A percentile compares a stretch with the other conserved stretches of the same genome.
Evolutionary conservation across 1,284 basidiomycete genomes (phyloP).

Genomic region (Peniophora sp.): DNA sequence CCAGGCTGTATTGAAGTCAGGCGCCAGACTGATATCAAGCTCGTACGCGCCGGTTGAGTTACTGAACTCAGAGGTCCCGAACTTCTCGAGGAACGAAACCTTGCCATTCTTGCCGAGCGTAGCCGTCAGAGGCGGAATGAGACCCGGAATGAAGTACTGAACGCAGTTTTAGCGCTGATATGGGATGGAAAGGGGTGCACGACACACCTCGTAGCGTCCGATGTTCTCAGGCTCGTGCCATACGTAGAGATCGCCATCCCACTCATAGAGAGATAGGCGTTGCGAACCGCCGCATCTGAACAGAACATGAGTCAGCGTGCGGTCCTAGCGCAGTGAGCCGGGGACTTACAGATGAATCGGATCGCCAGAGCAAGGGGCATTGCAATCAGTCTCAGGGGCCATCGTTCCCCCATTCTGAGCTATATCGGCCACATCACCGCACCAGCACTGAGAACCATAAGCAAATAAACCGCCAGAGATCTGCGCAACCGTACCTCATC

Average conservation of each 20-base stretch:
- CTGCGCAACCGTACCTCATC: constrained; percentile 54
- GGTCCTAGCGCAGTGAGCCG: too few relatives aligned
- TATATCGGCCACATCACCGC: constrained; percentile 57
- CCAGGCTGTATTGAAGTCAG: constrained; percentile 53
- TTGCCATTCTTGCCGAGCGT: constrained; percentile 74
- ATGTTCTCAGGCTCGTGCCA: constrained; percentile 59
- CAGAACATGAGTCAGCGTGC: too few relatives aligned
- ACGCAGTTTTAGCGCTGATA: not conserved
- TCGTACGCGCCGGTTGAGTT: constrained; percentile 76
- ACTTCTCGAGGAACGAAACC: constrained; percentile 69
- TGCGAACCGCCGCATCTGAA: constrained; percentile 42
- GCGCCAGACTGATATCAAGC: constrained; percentile 50
- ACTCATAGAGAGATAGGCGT: constrained; percentile 44
- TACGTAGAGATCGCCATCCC: constrained; percentile 46
- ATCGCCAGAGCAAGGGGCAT: constrained; percentile 57
- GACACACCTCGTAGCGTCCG: constrained; percentile 55
- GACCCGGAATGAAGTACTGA: constrained; percentile 53
- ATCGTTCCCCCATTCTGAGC: constrained; percentile 29
- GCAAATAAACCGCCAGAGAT: not conserved
- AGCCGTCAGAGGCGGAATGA: constrained; percentile 63
- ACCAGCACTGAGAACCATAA: constrained; percentile 34
- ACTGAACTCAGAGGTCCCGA: constrained; percentile 37
- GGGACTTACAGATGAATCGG: constrained; percentile 38
- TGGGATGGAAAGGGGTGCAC: constrained; percentile 1
- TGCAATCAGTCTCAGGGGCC: constrained; percentile 45